Conservation (phyloP, 1,139 yeast species). For the Zygotorulaspora mrakii region DNA sequence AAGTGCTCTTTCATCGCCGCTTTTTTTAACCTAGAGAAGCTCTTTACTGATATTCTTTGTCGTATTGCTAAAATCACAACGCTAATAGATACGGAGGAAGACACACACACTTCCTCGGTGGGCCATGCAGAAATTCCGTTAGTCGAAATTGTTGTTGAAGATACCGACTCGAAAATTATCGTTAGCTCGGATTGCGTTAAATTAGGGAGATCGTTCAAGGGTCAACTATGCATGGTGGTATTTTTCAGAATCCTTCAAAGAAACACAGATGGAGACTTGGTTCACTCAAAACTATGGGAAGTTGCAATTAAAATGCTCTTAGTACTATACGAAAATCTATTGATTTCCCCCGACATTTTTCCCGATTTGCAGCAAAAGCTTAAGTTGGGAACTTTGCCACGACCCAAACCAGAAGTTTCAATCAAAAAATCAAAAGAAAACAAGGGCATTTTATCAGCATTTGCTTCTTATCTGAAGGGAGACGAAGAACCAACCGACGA, state of each 20-base stretch:
- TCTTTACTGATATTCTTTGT: constrained; percentile 63
- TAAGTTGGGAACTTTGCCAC: constrained; percentile 50
- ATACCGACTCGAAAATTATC: constrained; percentile 51
- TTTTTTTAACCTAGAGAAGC: constrained; percentile 52
- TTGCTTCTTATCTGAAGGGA: constrained; percentile 88
- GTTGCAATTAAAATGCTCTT: constrained; percentile 57
- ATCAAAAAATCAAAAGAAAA: constrained; percentile 58
- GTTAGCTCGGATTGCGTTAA: constrained; percentile 79
- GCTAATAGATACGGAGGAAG: constrained; percentile 39
- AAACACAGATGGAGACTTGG: constrained; percentile 38
- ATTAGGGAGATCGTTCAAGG: constrained; percentile 87
- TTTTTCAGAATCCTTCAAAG: constrained; percentile 71
- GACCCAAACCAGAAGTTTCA: constrained; percentile 61
- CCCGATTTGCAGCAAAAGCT: constrained; percentile 57
- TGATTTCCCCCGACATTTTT: constrained; percentile 65
- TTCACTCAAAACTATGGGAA: constrained; percentile 51
- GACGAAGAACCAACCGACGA: constrained; percentile 93
- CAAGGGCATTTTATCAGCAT: constrained; percentile 79
- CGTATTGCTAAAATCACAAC: constrained; percentile 63
- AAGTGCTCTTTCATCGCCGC: constrained; percentile 76
- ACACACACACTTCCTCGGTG: constrained; percentile 16
- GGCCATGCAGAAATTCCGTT: constrained; percentile 42
- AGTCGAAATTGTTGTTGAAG: constrained; percentile 46
- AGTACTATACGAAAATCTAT: constrained; percentile 66
- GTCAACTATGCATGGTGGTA: constrained; percentile 84